phyloP scores from a whole-genome alignment of 2,329 filamentous ascomycete species.

The Talaromyces atroroseus region DNA sequence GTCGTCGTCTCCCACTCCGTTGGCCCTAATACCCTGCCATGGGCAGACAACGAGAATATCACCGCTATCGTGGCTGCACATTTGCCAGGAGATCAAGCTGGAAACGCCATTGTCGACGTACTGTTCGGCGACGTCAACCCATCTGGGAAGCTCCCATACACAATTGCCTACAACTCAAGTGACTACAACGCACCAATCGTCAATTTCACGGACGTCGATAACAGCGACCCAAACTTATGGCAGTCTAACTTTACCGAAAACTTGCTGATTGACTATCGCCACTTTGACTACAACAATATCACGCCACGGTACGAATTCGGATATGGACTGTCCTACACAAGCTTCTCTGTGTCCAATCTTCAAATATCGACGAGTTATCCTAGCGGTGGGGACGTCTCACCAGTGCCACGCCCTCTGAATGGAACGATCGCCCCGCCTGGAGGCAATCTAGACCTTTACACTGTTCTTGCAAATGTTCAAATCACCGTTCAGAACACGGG shows the following conservation, averaged over 20 bases:
- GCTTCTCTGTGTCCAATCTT: slow-evolving; percentile 9
- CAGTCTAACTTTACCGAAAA: slow-evolving; percentile 46
- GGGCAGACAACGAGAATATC: slow-evolving; percentile 53
- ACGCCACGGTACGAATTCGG: slow-evolving; percentile 53
- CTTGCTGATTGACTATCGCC: slow-evolving; percentile 51
- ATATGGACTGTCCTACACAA: slow-evolving; percentile 41
- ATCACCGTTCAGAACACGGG: slow-evolving; percentile 51
- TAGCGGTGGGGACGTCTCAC: neutral
- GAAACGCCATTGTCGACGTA: slow-evolving; percentile 63
- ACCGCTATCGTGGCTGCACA: slow-evolving; percentile 65
- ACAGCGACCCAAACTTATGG: slow-evolving; percentile 43
- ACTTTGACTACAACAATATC: slow-evolving; percentile 48
- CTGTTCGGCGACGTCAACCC: slow-evolving; percentile 60
- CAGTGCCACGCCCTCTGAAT: slow-evolving; percentile 7
- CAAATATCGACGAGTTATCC: neutral
- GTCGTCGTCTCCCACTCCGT: slow-evolving; percentile 66
- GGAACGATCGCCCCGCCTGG: slow-evolving; percentile 32
- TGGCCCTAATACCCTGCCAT: slow-evolving; percentile 66
- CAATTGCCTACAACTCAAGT: slow-evolving; percentile 12
- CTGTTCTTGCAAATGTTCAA: slow-evolving; percentile 45
- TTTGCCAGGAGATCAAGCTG: slow-evolving; percentile 66
- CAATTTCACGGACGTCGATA: slow-evolving; percentile 9
- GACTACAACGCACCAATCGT: slow-evolving; percentile 45
- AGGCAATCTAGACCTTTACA: slow-evolving; percentile 54
- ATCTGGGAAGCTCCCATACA: slow-evolving; percentile 58